Conservation (phyloP, 805 yeast genomes). For the Pichia membranifaciens region DNA sequence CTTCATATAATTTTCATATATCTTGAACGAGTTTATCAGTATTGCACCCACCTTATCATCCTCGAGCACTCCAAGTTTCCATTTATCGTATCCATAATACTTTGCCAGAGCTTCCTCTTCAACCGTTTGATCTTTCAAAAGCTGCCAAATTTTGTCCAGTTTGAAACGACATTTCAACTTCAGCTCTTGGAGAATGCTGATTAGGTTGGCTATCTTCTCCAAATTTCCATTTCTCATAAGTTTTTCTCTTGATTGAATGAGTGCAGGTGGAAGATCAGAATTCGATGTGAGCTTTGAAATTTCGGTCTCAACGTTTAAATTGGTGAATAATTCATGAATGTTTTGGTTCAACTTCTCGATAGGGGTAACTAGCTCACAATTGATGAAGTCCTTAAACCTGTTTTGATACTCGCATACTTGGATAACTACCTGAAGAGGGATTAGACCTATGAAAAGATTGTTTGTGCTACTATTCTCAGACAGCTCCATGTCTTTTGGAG, state of each 20-base stretch:
- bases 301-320: slow-evolving; percentile 52
- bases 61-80: slow-evolving; percentile 47
- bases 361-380: slow-evolving; percentile 31
- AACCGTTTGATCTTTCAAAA: slow-evolving; percentile 43
- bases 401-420: slow-evolving; percentile 57
- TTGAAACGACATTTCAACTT: slow-evolving; percentile 22
- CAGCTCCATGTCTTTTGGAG: slow-evolving; percentile 31
- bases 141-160: slow-evolving; percentile 40
- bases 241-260: slow-evolving; percentile 50
- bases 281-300: slow-evolving; percentile 45
- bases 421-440: slow-evolving; percentile 65
- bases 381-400: slow-evolving; percentile 29
- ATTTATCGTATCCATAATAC: slow-evolving; percentile 47
- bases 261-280: slow-evolving; percentile 44
- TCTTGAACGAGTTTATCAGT: slow-evolving; percentile 35
- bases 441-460: slow-evolving; percentile 48
- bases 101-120: slow-evolving; percentile 50
- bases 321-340: slow-evolving; percentile 39
- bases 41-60: slow-evolving; percentile 34
- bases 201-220: slow-evolving; percentile 26
- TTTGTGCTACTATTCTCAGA: slow-evolving; percentile 21
- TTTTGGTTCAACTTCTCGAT: slow-evolving; percentile 40
- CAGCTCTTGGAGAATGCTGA: not conserved
- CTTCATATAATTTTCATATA: slow-evolving; percentile 42
- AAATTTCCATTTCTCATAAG: slow-evolving; percentile 51